A percentile compares a stretch with the other conserved stretches of the same genome.
phyloP scores from a whole-genome alignment of 2,329 filamentous ascomycete genomes.

The Colletotrichum musicola region DNA sequence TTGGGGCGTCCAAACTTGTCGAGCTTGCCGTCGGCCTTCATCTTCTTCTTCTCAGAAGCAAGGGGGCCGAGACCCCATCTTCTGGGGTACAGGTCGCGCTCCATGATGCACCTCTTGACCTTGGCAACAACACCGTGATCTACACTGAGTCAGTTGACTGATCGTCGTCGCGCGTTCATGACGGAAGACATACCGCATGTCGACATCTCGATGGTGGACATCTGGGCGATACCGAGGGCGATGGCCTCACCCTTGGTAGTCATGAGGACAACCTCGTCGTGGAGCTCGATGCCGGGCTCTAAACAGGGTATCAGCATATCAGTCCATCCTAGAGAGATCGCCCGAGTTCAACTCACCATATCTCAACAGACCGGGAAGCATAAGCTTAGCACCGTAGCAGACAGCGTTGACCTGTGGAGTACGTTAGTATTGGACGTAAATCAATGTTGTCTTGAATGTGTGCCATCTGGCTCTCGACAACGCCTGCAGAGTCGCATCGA shows the following conservation, averaged over 20 bases:
- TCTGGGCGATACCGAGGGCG: constrained; percentile 94
- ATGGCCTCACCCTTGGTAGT: constrained; percentile 99
- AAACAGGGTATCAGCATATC: constrained; percentile 43
- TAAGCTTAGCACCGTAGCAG: constrained; percentile 98
- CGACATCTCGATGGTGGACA: constrained; percentile 97
- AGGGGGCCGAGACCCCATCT: constrained; percentile 96
- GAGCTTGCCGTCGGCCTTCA: constrained; percentile 97
- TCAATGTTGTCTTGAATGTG: neutral
- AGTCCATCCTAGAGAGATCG: constrained; percentile 40
- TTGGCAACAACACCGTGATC: constrained; percentile 98
- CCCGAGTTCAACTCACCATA: constrained; percentile 73
- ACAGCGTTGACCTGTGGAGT: constrained; percentile 82
- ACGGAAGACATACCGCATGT: constrained; percentile 68
- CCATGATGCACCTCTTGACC: constrained; percentile 99
- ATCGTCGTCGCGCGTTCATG: neutral
- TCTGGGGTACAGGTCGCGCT: constrained; percentile 96
- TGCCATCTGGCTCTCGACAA: constrained; percentile 13
- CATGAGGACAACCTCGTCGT: constrained; percentile 98
- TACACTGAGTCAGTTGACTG: constrained; percentile 18
- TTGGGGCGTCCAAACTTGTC: constrained; percentile 97
- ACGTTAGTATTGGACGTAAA: constrained; percentile 21
- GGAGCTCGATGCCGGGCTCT: constrained; percentile 91
- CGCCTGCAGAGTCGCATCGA: constrained; percentile 27
- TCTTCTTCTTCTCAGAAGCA: constrained; percentile 98
- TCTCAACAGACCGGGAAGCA: constrained; percentile 95